These are phyloP conservation scores for Aspergillus niger DNA, from an alignment of 2,329 filamentous ascomycete genomes.

Conservation along the genomic window DNA sequence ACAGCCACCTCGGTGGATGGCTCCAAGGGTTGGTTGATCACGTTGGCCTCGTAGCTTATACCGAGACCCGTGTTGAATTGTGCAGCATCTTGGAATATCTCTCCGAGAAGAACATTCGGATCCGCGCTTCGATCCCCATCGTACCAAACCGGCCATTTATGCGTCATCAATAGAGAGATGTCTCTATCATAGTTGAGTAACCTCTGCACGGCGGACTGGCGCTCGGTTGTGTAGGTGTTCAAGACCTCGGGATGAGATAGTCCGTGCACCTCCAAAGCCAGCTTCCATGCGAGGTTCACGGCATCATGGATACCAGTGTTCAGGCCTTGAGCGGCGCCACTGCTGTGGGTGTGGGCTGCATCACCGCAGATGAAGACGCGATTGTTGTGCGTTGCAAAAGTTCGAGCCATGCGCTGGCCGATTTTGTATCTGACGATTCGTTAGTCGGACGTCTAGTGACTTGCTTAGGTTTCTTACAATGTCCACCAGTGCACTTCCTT, in stretches of 20 bases:
- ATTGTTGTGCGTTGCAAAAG: neutral
- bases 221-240: conserved; percentile 7
- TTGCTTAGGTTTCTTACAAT: neutral
- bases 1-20: neutral
- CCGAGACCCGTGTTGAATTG: conserved; percentile 12
- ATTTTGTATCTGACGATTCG: conserved; percentile 1
- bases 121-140: conserved; percentile 9
- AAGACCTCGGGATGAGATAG: neutral
- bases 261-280: neutral
- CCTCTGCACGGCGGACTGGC: conserved; percentile 3
- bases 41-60: conserved; percentile 7
- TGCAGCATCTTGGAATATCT: conserved; percentile 10
- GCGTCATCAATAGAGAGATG: conserved; percentile 9
- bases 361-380: conserved; percentile 10
- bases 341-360: conserved; percentile 11
- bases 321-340: conserved; percentile 13
- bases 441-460: too few species aligned
- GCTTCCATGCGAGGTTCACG: conserved; percentile 12
- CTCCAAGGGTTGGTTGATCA: neutral
- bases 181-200: conserved; percentile 9
- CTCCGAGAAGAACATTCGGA: conserved; percentile 9
- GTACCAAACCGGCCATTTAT: conserved; percentile 13
- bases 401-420: conserved; percentile 10
- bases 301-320: conserved; percentile 16
- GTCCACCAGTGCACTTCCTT: conserved; percentile 14